Percentiles rank a stretch among this genome's conserved stretches.
phyloP scores from a whole-genome alignment of 345 rosid species.

The Lepidium sativum region DNA sequence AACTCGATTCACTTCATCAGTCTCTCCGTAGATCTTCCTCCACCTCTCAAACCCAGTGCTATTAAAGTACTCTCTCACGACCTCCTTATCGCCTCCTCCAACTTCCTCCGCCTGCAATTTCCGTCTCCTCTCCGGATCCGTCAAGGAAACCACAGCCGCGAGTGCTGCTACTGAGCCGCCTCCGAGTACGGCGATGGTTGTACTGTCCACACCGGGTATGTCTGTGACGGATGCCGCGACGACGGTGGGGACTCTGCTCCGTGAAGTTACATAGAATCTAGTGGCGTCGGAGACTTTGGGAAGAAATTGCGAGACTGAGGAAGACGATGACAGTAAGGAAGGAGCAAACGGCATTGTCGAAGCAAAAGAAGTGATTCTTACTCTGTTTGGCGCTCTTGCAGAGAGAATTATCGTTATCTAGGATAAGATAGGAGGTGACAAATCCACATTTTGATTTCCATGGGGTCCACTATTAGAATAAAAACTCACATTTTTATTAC shows the following conservation, averaged over 20 bases:
- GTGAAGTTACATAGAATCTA: conserved; percentile 17
- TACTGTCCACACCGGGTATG: conserved; percentile 37
- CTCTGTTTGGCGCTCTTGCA: conserved; percentile 22
- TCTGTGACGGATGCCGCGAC: conserved; percentile 41
- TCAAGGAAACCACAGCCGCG: conserved; percentile 61
- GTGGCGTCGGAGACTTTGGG: conserved; percentile 19
- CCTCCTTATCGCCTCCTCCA: conserved; percentile 89
- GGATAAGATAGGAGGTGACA: conserved; percentile 32
- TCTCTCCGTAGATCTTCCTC: conserved; percentile 89
- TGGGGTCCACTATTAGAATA: conserved; percentile 24
- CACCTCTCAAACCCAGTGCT: conserved; percentile 86
- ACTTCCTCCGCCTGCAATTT: conserved; percentile 83
- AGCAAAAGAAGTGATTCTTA: conserved; percentile 15
- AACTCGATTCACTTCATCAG: conserved; percentile 76
- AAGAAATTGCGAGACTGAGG: conserved; percentile 30
- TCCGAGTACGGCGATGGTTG: conserved; percentile 65
- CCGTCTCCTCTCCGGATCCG: conserved; percentile 81
- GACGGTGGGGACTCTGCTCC: conserved; percentile 23
- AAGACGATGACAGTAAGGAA: conserved; percentile 37
- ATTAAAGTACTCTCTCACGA: conserved; percentile 84
- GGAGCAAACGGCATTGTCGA: conserved; percentile 56
- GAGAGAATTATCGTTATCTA: conserved; percentile 18
- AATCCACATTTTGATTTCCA: conserved; percentile 23
- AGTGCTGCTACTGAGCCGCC: conserved; percentile 87
- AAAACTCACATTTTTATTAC: no score